Percentiles rank a stretch among this genome's conserved stretches.
Evolutionary conservation across 2,329 filamentous ascomycete species (phyloP).

Genomic region (Beauveria rudraprayagi): DNA sequence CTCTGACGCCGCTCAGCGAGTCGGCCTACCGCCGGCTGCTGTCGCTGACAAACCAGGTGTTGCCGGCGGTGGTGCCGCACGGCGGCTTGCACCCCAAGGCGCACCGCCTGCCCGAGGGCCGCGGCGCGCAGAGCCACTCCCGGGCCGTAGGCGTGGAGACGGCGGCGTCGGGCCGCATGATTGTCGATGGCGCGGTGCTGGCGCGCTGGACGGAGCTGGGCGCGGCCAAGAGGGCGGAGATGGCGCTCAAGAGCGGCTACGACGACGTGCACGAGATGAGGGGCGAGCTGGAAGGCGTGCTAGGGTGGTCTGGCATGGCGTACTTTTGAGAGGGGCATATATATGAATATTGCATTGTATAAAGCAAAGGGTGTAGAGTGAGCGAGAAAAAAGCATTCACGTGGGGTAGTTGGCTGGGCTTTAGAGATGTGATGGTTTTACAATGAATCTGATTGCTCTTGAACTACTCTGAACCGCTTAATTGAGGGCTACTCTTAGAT

Average conservation of each 20-base stretch:
- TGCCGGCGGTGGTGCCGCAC: constrained; percentile 65
- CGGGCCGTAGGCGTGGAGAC: constrained; percentile 46
- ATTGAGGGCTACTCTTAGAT: too few relatives aligned
- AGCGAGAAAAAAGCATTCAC: background rate
- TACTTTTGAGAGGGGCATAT: constrained; percentile 33
- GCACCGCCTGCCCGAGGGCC: constrained; percentile 52
- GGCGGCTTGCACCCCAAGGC: constrained; percentile 78
- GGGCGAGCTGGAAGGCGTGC: constrained; percentile 56
- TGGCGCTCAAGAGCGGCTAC: constrained; percentile 65
- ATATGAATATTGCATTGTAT: background rate
- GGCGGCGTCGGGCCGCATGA: constrained; percentile 51
- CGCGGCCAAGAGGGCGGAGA: constrained; percentile 61
- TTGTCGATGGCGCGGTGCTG: constrained; percentile 73
- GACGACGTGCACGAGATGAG: constrained; percentile 57
- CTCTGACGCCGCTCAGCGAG: constrained; percentile 72
- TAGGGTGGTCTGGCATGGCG: constrained; percentile 56
- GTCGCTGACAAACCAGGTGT: constrained; percentile 72
- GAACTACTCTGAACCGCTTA: too few relatives aligned
- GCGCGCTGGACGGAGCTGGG: constrained; percentile 69
- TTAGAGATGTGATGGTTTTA: background rate
- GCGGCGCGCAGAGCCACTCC: constrained; percentile 31
- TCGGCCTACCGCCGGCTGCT: constrained; percentile 74
- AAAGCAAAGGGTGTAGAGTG: background rate
- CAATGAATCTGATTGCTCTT: background rate
- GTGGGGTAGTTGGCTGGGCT: background rate